Evolutionary conservation across 768 basidiomycete species (phyloP).

Genomic region (Leccinum arenicola): DNA sequence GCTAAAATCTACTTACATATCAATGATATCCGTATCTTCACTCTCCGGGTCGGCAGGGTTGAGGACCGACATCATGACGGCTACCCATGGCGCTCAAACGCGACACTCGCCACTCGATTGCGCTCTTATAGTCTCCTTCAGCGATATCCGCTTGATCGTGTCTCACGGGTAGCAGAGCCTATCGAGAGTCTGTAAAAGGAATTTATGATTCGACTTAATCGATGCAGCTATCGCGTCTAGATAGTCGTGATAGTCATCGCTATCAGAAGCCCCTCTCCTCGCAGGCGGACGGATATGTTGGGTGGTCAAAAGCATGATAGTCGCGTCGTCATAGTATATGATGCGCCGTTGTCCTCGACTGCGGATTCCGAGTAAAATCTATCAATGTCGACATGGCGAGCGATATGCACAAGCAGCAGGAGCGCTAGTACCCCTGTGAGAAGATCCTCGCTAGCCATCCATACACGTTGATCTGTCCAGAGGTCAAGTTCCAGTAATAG

Average conservation of each 20-base stretch:
- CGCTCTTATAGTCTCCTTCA: slow-evolving; percentile 67
- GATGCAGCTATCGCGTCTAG: slow-evolving; percentile 50
- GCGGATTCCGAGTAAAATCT: slow-evolving; percentile 55
- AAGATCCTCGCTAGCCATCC: slow-evolving; percentile 44
- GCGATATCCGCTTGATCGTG: slow-evolving; percentile 70
- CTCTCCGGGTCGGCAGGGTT: slow-evolving; percentile 39
- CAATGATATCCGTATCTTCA: slow-evolving; percentile 48
- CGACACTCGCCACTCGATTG: slow-evolving; percentile 77
- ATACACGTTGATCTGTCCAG: slow-evolving; percentile 28
- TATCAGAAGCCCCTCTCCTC: slow-evolving; percentile 8
- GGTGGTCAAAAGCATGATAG: slow-evolving; percentile 54
- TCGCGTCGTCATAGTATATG: slow-evolving; percentile 71
- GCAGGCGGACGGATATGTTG: slow-evolving; percentile 39
- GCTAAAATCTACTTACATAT: slow-evolving; percentile 52
- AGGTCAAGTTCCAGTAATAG: slow-evolving; percentile 5
- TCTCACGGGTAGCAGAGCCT: slow-evolving; percentile 54
- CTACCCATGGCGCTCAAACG: slow-evolving; percentile 60
- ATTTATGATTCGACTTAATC: slow-evolving; percentile 52
- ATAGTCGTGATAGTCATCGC: slow-evolving; percentile 35
- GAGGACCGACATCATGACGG: slow-evolving; percentile 42
- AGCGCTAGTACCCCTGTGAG: slow-evolving; percentile 57
- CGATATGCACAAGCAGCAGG: slow-evolving; percentile 64
- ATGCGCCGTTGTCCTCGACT: slow-evolving; percentile 40
- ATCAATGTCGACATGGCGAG: slow-evolving; percentile 80
- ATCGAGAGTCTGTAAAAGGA: slow-evolving; percentile 60